A percentile compares a stretch with the other conserved stretches of the same genome.
These are phyloP conservation scores for Candida glucosophila DNA, from an alignment of 1,139 yeast species.

Conservation along the genomic window DNA sequence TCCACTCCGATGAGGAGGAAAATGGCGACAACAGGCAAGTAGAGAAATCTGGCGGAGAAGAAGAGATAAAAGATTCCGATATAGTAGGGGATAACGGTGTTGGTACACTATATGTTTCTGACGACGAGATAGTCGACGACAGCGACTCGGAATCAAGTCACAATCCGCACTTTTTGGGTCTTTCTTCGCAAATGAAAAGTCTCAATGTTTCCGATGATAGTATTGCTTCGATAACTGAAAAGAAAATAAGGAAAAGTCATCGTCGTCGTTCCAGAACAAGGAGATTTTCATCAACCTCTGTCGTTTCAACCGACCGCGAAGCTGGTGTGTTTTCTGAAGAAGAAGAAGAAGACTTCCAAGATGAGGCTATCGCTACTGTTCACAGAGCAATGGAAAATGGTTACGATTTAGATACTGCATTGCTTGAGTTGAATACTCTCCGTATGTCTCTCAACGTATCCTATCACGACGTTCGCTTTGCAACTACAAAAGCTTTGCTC, in stretches of 20 bases:
- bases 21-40: constrained; percentile 12
- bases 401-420: constrained; percentile 88
- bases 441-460: constrained; percentile 97
- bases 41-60: constrained; percentile 1
- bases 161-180: constrained; percentile 22
- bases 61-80: constrained; percentile 19
- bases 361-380: constrained; percentile 90
- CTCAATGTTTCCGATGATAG: constrained; percentile 76
- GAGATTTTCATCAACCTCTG: constrained; percentile 30
- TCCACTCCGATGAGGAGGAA: constrained; percentile 19
- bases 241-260: constrained; percentile 21
- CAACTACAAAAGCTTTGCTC: constrained; percentile 68
- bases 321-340: constrained; percentile 24
- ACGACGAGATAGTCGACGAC: constrained; percentile 30
- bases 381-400: constrained; percentile 85
- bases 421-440: constrained; percentile 83
- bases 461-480: constrained; percentile 83
- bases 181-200: constrained; percentile 52
- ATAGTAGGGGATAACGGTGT: constrained; percentile 53
- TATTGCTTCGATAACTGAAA: constrained; percentile 50
- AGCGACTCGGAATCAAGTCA: constrained; percentile 26
- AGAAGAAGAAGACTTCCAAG: constrained; percentile 75
- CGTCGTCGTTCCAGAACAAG: constrained; percentile 19
- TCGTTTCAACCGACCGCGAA: constrained; percentile 34
- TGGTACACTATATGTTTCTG: constrained; percentile 52